Evolutionary conservation across 352 stramenopile species (phyloP).

Genomic region (Pythium biforme): DNA sequence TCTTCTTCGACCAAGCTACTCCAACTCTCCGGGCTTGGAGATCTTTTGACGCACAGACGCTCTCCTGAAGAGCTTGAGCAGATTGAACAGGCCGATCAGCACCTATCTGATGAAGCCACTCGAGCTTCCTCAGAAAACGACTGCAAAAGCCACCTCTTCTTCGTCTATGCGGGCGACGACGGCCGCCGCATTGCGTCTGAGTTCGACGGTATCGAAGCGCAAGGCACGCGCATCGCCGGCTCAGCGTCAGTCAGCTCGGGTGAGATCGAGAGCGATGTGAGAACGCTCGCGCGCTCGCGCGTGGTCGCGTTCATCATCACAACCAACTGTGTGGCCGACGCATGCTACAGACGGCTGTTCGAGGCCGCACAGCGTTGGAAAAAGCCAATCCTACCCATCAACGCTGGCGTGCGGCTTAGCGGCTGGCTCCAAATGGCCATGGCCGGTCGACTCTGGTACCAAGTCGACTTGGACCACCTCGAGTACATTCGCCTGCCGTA

Average conservation of each 20-base stretch:
- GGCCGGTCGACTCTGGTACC: constrained; percentile 57
- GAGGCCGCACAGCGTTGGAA: constrained; percentile 36
- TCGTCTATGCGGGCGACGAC: constrained; percentile 12
- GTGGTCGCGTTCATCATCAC: constrained; percentile 47
- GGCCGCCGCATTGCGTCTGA: constrained; percentile 7
- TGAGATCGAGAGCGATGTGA: constrained; percentile 26
- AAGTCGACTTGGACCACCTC: constrained; percentile 36
- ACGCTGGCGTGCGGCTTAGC: constrained; percentile 30
- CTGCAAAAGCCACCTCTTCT: constrained; percentile 10
- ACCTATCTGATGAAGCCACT: neutral
- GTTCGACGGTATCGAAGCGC: constrained; percentile 14
- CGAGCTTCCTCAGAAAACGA: neutral
- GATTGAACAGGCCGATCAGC: neutral
- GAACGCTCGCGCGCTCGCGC: constrained; percentile 20
- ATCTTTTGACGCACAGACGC: constrained; percentile 1
- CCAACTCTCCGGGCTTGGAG: neutral
- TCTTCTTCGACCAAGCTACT: neutral
- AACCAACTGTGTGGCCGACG: constrained; percentile 17
- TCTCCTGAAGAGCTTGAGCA: neutral
- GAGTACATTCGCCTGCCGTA: constrained; percentile 40
- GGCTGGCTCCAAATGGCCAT: constrained; percentile 48
- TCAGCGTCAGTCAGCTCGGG: constrained; percentile 19
- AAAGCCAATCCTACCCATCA: constrained; percentile 45
- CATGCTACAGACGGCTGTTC: constrained; percentile 33
- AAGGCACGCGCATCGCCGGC: constrained; percentile 11